Base-by-base conservation (phyloP, 495 filamentous ascomycete species). In the Entonaema liquescens region DNA sequence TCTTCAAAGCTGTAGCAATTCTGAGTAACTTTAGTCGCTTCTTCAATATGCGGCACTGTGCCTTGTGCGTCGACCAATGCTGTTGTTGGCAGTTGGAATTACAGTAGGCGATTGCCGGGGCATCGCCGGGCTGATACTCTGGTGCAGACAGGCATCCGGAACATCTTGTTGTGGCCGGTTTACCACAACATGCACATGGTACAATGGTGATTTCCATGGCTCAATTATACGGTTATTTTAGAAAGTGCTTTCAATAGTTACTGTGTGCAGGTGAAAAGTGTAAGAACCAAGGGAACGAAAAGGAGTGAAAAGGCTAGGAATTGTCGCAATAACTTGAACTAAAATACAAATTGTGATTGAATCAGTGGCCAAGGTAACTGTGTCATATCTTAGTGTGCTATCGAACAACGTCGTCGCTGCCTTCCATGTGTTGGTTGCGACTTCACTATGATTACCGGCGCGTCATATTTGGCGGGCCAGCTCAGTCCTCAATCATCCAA, bases 161-260 rank as follows among this genome's bases (percentile, higher is more conserved):
- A 44, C 59, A 62, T 50, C 2, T 52, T 5, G 5, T 26, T 2
- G 9, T 21, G 4, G 59, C 31, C 21, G 26, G 28, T 13, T 44
- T 23, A n/a, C 44, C 31, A 38, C 59, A 62, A 29, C 17, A 25
- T 44, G 59, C 28, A 8, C 59, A 52, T 36, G 42, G 12, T 23
- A 23, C 7, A 9, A 9, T 59, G 56, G 31, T n/a, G 23, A 25
- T 12, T 29, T 23, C 28, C 53, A 56, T 35, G 17, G 17, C 21
- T 2, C 12, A 28, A 2, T 3, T 15, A 9, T 0, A 29, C 15
- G 13, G 17, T 12, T n/a, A 11, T 6, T 15, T 1, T 29, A 12
- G 23, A 5, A 5, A 11, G 29, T 53, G 29, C 15, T 15, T 8
- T 15, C 5, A 11, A 26, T n/a, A 2, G 49, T 53, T 26, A 29